These are phyloP conservation scores for Amyloporia xantha DNA, from an alignment of 768 basidiomycete species.

Conservation along the genomic window DNA sequence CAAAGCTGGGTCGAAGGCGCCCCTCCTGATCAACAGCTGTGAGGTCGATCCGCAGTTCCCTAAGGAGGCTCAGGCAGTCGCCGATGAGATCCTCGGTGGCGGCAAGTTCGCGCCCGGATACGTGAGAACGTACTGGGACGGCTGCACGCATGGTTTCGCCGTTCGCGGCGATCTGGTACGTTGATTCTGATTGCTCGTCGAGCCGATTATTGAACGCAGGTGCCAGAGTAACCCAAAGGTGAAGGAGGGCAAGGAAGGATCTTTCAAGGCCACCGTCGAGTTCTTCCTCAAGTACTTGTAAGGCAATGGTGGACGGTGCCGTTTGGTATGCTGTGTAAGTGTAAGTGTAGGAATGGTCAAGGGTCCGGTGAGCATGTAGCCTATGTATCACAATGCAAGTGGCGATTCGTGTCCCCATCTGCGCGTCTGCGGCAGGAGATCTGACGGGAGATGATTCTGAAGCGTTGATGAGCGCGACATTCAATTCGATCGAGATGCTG, in stretches of 20 bases:
- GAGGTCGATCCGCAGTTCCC: constrained; percentile 47
- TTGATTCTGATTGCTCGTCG: too few relatives aligned
- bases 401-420: too few relatives aligned
- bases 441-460: too few relatives aligned
- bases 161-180: constrained; percentile 32
- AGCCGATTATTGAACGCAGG: constrained; percentile 19
- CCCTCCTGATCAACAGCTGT: constrained; percentile 67
- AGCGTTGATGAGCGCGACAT: too few relatives aligned
- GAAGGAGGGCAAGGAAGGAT: constrained; percentile 58
- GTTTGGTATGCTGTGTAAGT: not conserved
- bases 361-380: too few relatives aligned
- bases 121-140: constrained; percentile 25
- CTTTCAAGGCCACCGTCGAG: constrained; percentile 50
- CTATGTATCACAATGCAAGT: too few relatives aligned
- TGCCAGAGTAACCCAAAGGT: constrained; percentile 36
- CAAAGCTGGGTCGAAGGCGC: constrained; percentile 35
- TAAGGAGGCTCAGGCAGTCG: constrained; percentile 30
- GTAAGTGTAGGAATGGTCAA: too few relatives aligned
- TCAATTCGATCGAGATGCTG: too few relatives aligned
- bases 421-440: too few relatives aligned
- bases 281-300: constrained; percentile 39
- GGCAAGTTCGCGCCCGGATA: constrained; percentile 33
- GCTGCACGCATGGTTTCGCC: constrained; percentile 28
- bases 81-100: constrained; percentile 33
- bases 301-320: not conserved